Evolutionary conservation across 139 green algal species (phyloP), one percentile per base, ranked within the genome.

Genomic region (Chlorella sp.): DNA sequence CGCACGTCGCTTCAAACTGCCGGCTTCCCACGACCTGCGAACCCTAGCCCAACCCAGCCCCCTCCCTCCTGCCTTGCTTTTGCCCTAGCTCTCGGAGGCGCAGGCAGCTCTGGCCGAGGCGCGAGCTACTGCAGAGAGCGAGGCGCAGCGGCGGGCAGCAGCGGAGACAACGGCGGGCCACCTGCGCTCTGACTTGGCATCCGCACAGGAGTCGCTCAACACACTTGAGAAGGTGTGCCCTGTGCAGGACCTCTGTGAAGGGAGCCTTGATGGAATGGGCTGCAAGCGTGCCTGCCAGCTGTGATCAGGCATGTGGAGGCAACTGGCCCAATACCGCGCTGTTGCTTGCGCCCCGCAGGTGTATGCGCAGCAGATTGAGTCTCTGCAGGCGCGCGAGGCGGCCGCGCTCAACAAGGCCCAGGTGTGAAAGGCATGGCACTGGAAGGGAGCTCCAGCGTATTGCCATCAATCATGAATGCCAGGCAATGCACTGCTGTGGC

Each of bases 351-450:
- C 36, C 36, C 18, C n/a, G 39, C 56, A 39, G 38, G 83, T 88
- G n/a, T 87, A 91, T 69, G 68, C 71, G 38, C 88, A 91, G 62
- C 85, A 91, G 68, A 74, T 89, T 2, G 79, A 86, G 71, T 62
- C 80, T 11, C 47, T 86, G 20, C 71, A 85, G 44, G 68, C 74
- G 0, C 56, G 80, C 34, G 81, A 67, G n/a, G 74, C 72, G 2
- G 71, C 78, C 26, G 74, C 76, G 4, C 51, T 87, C 63, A 44
- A 34, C 41, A 44, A 60, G 51, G 51, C 51, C 51, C 51, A 60
- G 51, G 51, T 51, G 44, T n/a, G n/a, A n/a, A n/a, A n/a, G n/a
- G n/a, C n/a, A n/a, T n/a, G n/a, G n/a, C 44, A 51, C 44, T 6
- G 44, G 9, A 9, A 16, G 44, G 44, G 44, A 9, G 44, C 44